Conservation (phyloP, 495 filamentous ascomycete genomes). For the Cairneyella variabilis region DNA sequence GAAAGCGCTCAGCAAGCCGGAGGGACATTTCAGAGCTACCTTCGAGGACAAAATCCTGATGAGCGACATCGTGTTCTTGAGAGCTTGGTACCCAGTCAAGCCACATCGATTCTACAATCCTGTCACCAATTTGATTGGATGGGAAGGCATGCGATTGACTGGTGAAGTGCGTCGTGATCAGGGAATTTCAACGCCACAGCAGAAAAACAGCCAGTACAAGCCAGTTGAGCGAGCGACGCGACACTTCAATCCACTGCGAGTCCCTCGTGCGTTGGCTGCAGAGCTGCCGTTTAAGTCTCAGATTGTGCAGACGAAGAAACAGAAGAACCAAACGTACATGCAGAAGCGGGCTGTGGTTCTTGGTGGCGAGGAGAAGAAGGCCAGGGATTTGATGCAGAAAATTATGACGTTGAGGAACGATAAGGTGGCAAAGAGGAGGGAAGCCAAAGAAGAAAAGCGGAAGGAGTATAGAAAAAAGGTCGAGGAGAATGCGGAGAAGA, state of each 20-base stretch:
- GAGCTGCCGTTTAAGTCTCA: conserved; percentile 92
- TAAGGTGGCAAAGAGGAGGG: conserved; percentile 73
- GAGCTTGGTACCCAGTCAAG: conserved; percentile 94
- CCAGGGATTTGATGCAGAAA: conserved; percentile 88
- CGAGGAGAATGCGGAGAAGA: conserved; percentile 75
- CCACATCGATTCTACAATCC: conserved; percentile 96
- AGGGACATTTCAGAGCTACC: conserved; percentile 91
- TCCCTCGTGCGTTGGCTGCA: conserved; percentile 78
- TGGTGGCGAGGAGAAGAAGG: conserved; percentile 79
- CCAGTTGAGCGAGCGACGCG: conserved; percentile 74
- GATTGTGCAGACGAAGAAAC: conserved; percentile 73
- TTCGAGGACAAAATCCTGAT: conserved; percentile 98
- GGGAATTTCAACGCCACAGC: conserved; percentile 68
- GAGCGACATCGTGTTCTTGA: conserved; percentile 91
- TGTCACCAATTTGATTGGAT: conserved; percentile 84
- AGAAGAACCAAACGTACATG: conserved; percentile 81
- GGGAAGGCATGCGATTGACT: conserved; percentile 91
- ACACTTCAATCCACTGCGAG: conserved; percentile 90
- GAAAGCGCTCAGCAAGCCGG: conserved; percentile 81
- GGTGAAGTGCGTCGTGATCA: conserved; percentile 82
- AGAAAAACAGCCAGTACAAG: conserved; percentile 78
- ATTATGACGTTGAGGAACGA: conserved; percentile 88
- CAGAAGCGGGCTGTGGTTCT: conserved; percentile 90
- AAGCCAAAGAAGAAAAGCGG: conserved; percentile 80
- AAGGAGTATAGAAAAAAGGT: conserved; percentile 76